A percentile compares a stretch with the other conserved stretches of the same genome.
These are phyloP conservation scores for Penicillium corylophilum DNA, from an alignment of 2,329 filamentous ascomycete genomes.

Conservation along the genomic window DNA sequence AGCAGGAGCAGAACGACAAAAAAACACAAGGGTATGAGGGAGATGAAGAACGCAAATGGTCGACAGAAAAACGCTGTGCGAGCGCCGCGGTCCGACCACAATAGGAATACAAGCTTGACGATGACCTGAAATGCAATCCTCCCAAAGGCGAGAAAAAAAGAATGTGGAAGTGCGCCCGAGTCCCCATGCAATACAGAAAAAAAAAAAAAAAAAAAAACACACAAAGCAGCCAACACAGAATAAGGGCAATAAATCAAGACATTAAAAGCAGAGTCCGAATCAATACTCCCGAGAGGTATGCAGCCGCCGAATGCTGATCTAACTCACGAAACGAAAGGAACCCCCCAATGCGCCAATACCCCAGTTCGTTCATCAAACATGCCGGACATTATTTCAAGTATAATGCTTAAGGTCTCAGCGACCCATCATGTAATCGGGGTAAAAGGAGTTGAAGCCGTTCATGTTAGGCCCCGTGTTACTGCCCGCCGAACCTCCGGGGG, in stretches of 20 bases:
- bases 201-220: conserved; percentile 20
- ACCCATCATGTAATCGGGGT: conserved; percentile 52
- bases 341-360: conserved; percentile 42
- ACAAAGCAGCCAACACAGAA: conserved; percentile 15
- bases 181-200: conserved; percentile 32
- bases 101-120: conserved; percentile 29
- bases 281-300: conserved; percentile 38
- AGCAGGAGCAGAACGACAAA: conserved; percentile 17
- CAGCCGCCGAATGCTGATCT: conserved; percentile 44
- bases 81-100: conserved; percentile 25
- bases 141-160: conserved; percentile 28
- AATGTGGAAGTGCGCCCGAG: conserved; percentile 31
- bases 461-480: conserved; percentile 31
- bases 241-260: conserved; percentile 27
- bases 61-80: conserved; percentile 20
- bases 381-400: conserved; percentile 40
- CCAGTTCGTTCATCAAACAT: conserved; percentile 44
- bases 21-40: conserved; percentile 36
- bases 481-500: conserved; percentile 30
- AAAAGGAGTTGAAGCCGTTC: conserved; percentile 40
- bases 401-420: conserved; percentile 35
- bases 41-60: conserved; percentile 25
- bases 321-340: conserved; percentile 39
- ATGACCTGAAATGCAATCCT: conserved; percentile 34
- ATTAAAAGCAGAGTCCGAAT: conserved; percentile 30